A percentile compares a stretch with the other conserved stretches of the same genome.
phyloP scores from a whole-genome alignment of 2,329 filamentous ascomycete species.

The Passalora sequoiae region DNA sequence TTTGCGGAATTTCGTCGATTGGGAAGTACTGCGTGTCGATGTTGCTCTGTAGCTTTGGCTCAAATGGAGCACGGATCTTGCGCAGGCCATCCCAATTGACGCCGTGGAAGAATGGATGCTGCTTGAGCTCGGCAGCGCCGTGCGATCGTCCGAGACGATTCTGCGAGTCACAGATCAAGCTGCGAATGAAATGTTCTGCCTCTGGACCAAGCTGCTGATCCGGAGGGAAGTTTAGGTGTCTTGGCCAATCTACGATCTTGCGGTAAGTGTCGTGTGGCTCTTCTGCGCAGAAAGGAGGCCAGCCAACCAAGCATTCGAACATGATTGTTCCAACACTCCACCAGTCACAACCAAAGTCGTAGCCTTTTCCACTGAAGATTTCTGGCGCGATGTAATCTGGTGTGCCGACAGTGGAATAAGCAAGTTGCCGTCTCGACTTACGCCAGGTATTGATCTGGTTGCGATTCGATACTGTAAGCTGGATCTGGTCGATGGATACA shows the following conservation, averaged over 20 bases:
- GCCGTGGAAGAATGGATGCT: slow-evolving; percentile 91
- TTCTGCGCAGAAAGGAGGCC: slow-evolving; percentile 98
- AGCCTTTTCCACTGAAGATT: slow-evolving; percentile 94
- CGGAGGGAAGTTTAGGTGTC: slow-evolving; percentile 92
- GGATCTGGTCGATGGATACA: slow-evolving; percentile 95
- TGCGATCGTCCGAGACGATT: slow-evolving; percentile 79
- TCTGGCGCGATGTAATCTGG: slow-evolving; percentile 98
- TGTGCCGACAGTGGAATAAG: slow-evolving; percentile 96
- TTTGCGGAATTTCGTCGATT: slow-evolving; percentile 96
- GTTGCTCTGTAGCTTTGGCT: slow-evolving; percentile 86
- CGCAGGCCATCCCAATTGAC: slow-evolving; percentile 92
- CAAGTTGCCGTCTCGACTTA: slow-evolving; percentile 89
- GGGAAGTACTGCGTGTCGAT: slow-evolving; percentile 98
- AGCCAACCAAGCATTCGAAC: slow-evolving; percentile 98
- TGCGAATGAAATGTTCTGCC: slow-evolving; percentile 86
- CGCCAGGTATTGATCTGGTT: slow-evolving; percentile 98
- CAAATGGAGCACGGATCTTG: slow-evolving; percentile 89
- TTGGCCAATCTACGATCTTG: slow-evolving; percentile 98
- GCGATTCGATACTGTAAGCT: slow-evolving; percentile 94
- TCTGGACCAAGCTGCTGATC: slow-evolving; percentile 84
- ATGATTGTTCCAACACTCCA: slow-evolving; percentile 99
- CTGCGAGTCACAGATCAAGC: slow-evolving; percentile 89
- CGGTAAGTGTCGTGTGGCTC: slow-evolving; percentile 96
- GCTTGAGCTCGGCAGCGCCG: slow-evolving; percentile 87
- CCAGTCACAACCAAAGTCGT: slow-evolving; percentile 97